Conservation (phyloP, 2,329 filamentous ascomycete species). For the Bipolaris zeicola region DNA sequence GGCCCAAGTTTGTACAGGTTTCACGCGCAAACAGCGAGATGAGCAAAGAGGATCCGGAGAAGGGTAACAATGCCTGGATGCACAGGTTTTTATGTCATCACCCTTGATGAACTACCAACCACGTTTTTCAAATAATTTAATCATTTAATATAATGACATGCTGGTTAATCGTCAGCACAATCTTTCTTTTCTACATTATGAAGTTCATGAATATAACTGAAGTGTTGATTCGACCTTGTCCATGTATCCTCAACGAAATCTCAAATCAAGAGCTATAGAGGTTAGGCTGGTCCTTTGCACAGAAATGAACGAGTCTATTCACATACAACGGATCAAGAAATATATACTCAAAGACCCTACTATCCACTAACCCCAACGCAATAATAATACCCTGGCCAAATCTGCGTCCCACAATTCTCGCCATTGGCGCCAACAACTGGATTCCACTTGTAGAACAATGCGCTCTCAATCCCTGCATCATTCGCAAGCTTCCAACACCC, state of each 20-base stretch:
- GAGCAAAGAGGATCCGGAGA: conserved; percentile 24
- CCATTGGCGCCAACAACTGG: background rate
- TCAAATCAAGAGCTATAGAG: too few relatives aligned
- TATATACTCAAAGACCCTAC: too few relatives aligned
- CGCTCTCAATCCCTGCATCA: too few relatives aligned
- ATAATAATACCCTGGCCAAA: conserved; percentile 2
- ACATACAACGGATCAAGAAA: too few relatives aligned
- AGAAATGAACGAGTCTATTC: too few relatives aligned
- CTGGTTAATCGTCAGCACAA: background rate
- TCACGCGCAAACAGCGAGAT: conserved; percentile 27
- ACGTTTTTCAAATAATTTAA: background rate
- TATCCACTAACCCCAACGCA: background rate
- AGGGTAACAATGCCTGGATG: conserved; percentile 15
- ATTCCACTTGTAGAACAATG: too few relatives aligned
- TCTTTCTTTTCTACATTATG: background rate
- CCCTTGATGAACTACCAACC: background rate
- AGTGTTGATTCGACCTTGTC: too few relatives aligned
- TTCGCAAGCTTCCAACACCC: too few relatives aligned
- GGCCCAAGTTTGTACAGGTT: conserved; percentile 45
- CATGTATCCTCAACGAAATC: too few relatives aligned
- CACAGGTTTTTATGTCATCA: conserved; percentile 14
- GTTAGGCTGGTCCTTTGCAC: too few relatives aligned
- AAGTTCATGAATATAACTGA: too few relatives aligned
- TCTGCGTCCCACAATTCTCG: conserved; percentile 1
- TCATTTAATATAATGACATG: conserved; percentile 6